A percentile compares a stretch with the other conserved stretches of the same genome.
These are phyloP conservation scores for Plasmodiophora brassicae DNA, from an alignment of 208 protist genomes.

Conservation along the genomic window DNA sequence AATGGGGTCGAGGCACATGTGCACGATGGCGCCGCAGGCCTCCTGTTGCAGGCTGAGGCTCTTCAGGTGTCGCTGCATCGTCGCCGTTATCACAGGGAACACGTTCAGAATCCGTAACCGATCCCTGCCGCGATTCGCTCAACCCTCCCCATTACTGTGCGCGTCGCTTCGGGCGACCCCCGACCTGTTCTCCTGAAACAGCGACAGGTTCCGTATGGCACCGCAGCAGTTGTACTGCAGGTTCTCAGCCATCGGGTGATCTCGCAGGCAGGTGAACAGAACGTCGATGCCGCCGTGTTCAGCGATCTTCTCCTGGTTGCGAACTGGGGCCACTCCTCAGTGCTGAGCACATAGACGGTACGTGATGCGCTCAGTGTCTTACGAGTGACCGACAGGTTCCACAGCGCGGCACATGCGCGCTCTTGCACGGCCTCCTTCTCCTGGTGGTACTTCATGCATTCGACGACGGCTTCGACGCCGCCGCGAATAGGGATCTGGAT, in stretches of 20 bases:
- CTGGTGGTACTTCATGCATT: background rate
- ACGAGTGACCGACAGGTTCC: background rate
- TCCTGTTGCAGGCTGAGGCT: background rate
- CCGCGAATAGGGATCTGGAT: background rate
- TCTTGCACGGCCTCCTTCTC: background rate
- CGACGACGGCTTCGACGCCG: background rate
- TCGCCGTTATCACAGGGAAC: background rate
- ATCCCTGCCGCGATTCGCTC: too few species aligned
- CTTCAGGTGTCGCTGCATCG: background rate
- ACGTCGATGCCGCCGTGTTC: background rate
- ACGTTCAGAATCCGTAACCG: background rate
- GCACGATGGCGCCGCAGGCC: background rate
- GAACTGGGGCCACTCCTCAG: background rate
- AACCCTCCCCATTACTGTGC: too few species aligned
- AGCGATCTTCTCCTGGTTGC: background rate
- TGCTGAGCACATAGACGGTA: background rate
- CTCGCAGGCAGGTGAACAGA: background rate
- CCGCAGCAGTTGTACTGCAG: background rate
- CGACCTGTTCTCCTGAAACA: too few species aligned
- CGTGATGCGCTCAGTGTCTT: too few species aligned
- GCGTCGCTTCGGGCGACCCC: too few species aligned
- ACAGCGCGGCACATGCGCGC: background rate
- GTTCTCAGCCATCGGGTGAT: background rate
- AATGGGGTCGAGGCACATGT: background rate
- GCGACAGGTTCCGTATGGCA: background rate